Evolutionary conservation across 2,329 filamentous ascomycete species (phyloP).

Genomic region (Polytolypa hystricis): DNA sequence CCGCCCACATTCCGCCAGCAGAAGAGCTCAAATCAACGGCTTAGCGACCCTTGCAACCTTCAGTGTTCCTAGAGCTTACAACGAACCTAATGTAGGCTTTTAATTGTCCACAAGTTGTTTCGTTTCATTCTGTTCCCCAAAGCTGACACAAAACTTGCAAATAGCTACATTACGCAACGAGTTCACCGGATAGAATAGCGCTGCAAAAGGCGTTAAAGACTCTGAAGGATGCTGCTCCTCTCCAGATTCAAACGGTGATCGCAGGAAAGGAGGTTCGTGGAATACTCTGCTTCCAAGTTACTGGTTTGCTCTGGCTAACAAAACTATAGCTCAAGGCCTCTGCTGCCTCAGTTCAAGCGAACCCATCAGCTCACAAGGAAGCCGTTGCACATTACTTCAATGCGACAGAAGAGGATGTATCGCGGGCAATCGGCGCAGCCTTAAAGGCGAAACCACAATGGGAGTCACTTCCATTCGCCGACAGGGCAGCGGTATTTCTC

Average conservation of each 20-base stretch:
- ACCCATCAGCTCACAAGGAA: constrained; percentile 69
- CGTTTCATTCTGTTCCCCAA: neutral
- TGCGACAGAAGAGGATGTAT: constrained; percentile 64
- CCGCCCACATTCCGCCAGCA: no score
- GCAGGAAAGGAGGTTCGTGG: neutral
- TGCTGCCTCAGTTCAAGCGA: constrained; percentile 45
- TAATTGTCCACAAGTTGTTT: neutral
- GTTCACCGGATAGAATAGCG: constrained; percentile 5
- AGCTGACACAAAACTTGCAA: neutral
- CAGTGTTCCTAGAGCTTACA: constrained; percentile 7
- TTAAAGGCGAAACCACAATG: constrained; percentile 72
- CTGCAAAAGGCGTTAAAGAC: constrained; percentile 7
- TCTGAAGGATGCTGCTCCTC: constrained; percentile 5
- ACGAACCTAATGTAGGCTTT: constrained; percentile 8
- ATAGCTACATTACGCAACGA: constrained; percentile 8
- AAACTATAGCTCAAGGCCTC: constrained; percentile 2
- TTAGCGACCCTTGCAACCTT: constrained; percentile 6
- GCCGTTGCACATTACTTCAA: constrained; percentile 75
- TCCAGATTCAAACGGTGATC: constrained; percentile 7
- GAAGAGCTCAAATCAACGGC: no score
- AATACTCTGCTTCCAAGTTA: neutral
- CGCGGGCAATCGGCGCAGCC: constrained; percentile 69
- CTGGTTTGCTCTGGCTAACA: neutral
- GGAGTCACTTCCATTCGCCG: constrained; percentile 77
- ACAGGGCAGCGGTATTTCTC: constrained; percentile 85